Conservation (phyloP, 2,329 filamentous ascomycete genomes). For the Ceratocystis papillata region DNA sequence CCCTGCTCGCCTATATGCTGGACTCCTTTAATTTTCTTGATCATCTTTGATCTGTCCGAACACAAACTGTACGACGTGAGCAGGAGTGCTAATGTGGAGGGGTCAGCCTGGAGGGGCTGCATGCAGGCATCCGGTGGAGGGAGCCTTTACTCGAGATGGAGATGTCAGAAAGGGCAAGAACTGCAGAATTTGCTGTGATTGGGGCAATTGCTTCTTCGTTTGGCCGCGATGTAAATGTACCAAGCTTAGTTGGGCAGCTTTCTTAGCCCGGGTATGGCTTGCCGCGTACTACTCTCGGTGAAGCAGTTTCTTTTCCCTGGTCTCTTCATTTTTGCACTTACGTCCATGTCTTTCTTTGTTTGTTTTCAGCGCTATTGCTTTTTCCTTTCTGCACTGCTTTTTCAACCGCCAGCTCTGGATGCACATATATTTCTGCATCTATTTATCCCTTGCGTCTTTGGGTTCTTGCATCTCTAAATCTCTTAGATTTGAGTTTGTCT, state of each 20-base stretch:
- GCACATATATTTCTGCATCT: background rate
- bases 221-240: background rate
- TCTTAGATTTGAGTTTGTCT: background rate
- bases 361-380: background rate
- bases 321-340: background rate
- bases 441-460: background rate
- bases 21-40: constrained; percentile 3
- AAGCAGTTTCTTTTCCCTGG: too few relatives aligned
- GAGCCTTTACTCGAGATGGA: background rate
- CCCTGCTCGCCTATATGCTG: constrained; percentile 18
- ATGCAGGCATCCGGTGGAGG: background rate
- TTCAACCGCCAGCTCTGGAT: background rate
- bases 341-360: background rate
- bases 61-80: background rate
- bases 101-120: background rate
- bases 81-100: background rate
- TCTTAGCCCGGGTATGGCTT: too few relatives aligned
- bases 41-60: background rate
- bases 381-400: background rate
- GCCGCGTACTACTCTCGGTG: too few relatives aligned
- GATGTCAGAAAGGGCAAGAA: background rate
- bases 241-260: background rate
- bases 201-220: background rate
- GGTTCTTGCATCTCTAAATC: background rate
- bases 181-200: background rate